Evolutionary conservation across 345 rosid genomes (phyloP), one percentile per base, ranked within the genome.

Genomic region (Luvunga scandens): DNA sequence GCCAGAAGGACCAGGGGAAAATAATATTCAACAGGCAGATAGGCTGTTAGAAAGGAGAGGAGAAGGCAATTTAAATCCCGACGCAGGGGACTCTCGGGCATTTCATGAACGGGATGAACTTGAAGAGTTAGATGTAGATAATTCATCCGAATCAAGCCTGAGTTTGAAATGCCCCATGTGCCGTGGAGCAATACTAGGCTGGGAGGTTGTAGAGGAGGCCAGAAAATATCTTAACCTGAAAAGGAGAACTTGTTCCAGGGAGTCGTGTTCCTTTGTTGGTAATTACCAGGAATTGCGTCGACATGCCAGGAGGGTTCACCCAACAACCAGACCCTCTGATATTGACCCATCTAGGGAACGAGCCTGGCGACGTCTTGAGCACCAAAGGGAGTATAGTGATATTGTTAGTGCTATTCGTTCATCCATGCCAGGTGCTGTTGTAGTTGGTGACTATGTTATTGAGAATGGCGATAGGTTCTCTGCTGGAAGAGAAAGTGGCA

Each of bases 381-480:
- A 87, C 75, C 95, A 90, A 76, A 91, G 93, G 62, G 95, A 90
- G 78, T 89, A 88, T 64, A 94, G 88, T 63, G 99, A 96, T 73
- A 91, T 92, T 77, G 94, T 92, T 31, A 93, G 97, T 82, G 96
- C 96, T 6, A 84, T 93, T 50, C 97, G 87, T 53, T 89, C 98
- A 33, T 93, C 98, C 50, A 91, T 93, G 78, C 98, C 98, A 0
- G 98, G 98, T 76, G 97, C 97, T 78, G 85, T 93, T 64, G 98
- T 95, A 2, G 94, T 95, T 73, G 98, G 98, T 62, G 99, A 95
- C 80, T 95, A 93, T 86, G 98, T 89, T 18, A 89, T 94, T 25
- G 98, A 94, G 81, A 91, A 92, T 82, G 93, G 97, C 56, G 92
- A 91, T 72, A 91, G 94, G 83, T 80, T 88, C 24, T 59, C 92